Base-by-base conservation (phyloP, 1,284 basidiomycete species). In the Peniophora sp. region DNA sequence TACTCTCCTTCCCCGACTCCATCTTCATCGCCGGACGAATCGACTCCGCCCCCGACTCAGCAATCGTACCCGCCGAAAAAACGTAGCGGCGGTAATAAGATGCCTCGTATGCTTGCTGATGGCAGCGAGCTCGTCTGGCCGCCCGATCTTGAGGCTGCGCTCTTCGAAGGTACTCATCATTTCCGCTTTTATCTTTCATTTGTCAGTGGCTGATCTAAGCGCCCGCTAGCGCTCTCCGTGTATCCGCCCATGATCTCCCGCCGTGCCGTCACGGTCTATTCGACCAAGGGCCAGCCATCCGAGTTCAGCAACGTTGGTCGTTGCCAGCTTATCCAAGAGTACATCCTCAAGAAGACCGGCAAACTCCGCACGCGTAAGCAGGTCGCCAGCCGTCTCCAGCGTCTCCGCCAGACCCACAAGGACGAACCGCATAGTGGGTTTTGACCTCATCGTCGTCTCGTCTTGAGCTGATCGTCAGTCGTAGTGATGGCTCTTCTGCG, bases 371-470 rank as follows among this genome's bases (percentile, higher is more conserved):
- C 53, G 14, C 50, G 55, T 24, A 57, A 58, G 51, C 56, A 58
- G 43, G 57, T 58, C n/a, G 55, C 55, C 35, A 58, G 56, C 47
- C 55, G 56, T 16, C 49, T 58, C 36, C 56, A 58, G 48, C 45
- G 56, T 16, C 35, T 58, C 24, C 50, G 56, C 22, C 55, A 49
- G 19, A 51, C 47, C 12, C 49, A 57, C 20, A 50, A 51, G 17
- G 47, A 52, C 25, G 55, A 58, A 22, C 53, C 55, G 14, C 20
- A 47, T 17, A 52, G 56, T 58, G 47, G n/a, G 55, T 49, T n/a
- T 11, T 22, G 17, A 16, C 32, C 17, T 20, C 32, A 20, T 45
- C 25, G 16, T 32, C 27, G 27, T 12, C 27, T 32, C 12, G 5
- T 32, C 12, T 12, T 5, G 27, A 12, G 27, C 24, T 23, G n/a